Conservation (phyloP, 2,329 filamentous ascomycete genomes). For the Clarireedia sp. region DNA sequence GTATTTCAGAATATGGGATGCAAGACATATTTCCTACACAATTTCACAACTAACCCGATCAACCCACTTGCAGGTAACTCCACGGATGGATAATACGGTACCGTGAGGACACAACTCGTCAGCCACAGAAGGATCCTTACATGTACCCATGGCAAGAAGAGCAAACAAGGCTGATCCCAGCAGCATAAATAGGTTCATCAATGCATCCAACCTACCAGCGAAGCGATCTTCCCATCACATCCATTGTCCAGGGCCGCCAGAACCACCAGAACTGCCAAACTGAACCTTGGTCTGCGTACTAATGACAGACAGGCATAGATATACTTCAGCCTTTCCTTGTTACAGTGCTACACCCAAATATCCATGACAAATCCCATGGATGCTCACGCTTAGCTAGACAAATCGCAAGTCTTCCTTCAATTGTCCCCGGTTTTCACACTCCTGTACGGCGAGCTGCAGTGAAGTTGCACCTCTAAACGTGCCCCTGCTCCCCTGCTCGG, state of each 20-base stretch:
- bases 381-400: constrained; percentile 1
- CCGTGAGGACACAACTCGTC: neutral
- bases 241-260: too few relatives aligned
- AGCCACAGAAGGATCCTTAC: constrained; percentile 6
- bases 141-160: neutral
- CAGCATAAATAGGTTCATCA: constrained; percentile 4
- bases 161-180: constrained; percentile 9
- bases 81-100: too few relatives aligned
- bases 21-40: too few relatives aligned
- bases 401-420: constrained; percentile 11
- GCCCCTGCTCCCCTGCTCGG: constrained; percentile 4
- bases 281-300: neutral
- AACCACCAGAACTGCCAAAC: neutral
- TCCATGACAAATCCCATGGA: neutral
- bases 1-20: too few relatives aligned
- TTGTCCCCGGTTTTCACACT: constrained; percentile 1
- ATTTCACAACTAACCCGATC: too few relatives aligned
- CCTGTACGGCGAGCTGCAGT: constrained; percentile 3
- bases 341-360: neutral
- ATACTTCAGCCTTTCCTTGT: neutral
- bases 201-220: constrained; percentile 8
- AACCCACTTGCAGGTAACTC: too few relatives aligned
- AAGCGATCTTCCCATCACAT: neutral
- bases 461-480: constrained; percentile 6
- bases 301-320: neutral